Evolutionary conservation across 768 basidiomycete genomes (phyloP).

Genomic region (Tricholoma bakamatsutake): DNA sequence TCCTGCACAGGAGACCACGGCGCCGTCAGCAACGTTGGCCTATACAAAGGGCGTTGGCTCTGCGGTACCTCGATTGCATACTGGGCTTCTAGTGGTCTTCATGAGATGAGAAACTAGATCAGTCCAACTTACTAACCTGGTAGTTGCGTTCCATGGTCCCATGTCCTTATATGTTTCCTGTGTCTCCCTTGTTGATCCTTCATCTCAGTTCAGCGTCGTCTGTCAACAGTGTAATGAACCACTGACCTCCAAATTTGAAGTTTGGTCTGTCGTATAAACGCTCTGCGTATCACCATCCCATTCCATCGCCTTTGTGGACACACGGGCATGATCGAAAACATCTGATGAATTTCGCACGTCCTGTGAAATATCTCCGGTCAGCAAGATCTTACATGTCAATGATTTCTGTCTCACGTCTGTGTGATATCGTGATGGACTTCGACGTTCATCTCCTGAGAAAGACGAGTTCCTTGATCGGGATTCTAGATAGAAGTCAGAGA

Average conservation of each 20-base stretch:
- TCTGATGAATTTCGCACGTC: slow-evolving; percentile 34
- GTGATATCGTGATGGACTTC: slow-evolving; percentile 40
- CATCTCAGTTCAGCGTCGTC: not conserved
- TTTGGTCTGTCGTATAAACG: slow-evolving; percentile 36
- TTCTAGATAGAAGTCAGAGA: slow-evolving; percentile 24
- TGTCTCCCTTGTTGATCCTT: slow-evolving; percentile 18
- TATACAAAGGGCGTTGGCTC: slow-evolving; percentile 10
- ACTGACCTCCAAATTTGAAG: slow-evolving; percentile 41
- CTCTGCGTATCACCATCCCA: slow-evolving; percentile 39
- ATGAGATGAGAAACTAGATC: slow-evolving; percentile 3
- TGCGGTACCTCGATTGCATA: slow-evolving; percentile 42
- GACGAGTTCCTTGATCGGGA: slow-evolving; percentile 48
- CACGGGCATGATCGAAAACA: slow-evolving; percentile 35
- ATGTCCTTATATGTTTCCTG: slow-evolving; percentile 58
- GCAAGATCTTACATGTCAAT: not conserved
- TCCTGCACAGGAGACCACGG: slow-evolving; percentile 32
- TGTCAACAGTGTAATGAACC: not conserved
- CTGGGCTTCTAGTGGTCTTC: slow-evolving; percentile 27
- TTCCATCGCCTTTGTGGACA: slow-evolving; percentile 37
- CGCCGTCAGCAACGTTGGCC: slow-evolving; percentile 13
- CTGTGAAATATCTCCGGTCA: slow-evolving; percentile 14
- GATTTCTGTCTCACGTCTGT: slow-evolving; percentile 28
- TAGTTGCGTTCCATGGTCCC: slow-evolving; percentile 48
- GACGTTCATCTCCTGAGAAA: slow-evolving; percentile 42
- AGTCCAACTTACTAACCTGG: slow-evolving; percentile 27